These are phyloP conservation scores for Radiomyces spectabilis DNA, from an alignment of 192 early-diverging fungal species.

Conservation along the genomic window DNA sequence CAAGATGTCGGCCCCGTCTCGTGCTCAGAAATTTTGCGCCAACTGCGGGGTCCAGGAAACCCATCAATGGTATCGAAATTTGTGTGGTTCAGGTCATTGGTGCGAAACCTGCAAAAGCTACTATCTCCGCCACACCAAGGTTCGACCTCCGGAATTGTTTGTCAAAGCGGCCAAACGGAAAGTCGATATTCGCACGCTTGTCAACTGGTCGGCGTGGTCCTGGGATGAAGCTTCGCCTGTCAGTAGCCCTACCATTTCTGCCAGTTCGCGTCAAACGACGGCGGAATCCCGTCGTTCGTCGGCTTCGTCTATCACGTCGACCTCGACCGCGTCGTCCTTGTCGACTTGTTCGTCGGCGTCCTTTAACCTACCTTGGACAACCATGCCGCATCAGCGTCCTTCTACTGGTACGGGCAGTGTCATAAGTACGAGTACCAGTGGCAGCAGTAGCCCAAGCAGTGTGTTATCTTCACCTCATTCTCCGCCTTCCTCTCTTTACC, in stretches of 20 bases:
- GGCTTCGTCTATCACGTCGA: too few relatives aligned
- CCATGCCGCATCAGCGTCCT: too few relatives aligned
- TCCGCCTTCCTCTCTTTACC: too few relatives aligned
- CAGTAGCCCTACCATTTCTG: neutral
- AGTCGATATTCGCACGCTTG: slow-evolving; percentile 14
- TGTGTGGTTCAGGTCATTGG: slow-evolving; percentile 24
- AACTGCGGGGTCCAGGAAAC: slow-evolving; percentile 24
- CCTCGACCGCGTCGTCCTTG: too few relatives aligned
- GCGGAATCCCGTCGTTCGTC: too few relatives aligned
- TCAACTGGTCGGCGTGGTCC: slow-evolving; percentile 15
- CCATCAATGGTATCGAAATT: slow-evolving; percentile 30
- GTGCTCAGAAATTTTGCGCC: slow-evolving; percentile 6
- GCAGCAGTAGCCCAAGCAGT: too few relatives aligned
- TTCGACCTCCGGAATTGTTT: slow-evolving; percentile 18
- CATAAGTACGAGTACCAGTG: too few relatives aligned
- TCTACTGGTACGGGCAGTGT: too few relatives aligned
- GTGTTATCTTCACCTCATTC: too few relatives aligned
- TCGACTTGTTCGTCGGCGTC: too few relatives aligned
- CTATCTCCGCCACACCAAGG: slow-evolving; percentile 16
- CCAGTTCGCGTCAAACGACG: too few relatives aligned
- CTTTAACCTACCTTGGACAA: too few relatives aligned
- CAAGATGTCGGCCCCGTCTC: neutral
- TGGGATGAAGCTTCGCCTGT: slow-evolving; percentile 1
- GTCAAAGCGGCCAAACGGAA: slow-evolving; percentile 24
- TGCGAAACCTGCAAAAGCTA: slow-evolving; percentile 29